Percentiles rank a stretch among this genome's conserved stretches.
Evolutionary conservation across 306 rosid species (phyloP).

Genomic region (Prunus kanzakura): DNA sequence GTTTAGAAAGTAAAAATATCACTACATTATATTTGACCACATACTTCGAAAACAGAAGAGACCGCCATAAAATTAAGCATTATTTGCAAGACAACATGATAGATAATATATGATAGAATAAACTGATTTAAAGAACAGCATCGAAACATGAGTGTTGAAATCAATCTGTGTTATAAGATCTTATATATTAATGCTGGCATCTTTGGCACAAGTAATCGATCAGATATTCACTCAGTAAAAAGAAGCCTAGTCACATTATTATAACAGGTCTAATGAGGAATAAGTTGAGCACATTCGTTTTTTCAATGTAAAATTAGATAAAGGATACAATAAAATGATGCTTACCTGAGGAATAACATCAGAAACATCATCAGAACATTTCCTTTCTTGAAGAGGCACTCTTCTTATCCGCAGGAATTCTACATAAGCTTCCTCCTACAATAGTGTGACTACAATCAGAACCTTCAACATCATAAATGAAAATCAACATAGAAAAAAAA

Average conservation of each 20-base stretch:
- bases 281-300: background rate
- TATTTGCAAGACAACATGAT: background rate
- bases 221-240: background rate
- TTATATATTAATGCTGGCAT: background rate
- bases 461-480: slow-evolving; percentile 9
- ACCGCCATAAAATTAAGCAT: background rate
- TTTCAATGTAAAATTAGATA: background rate
- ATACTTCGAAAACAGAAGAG: background rate
- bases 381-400: slow-evolving; percentile 68
- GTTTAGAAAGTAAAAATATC: background rate
- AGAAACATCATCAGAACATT: slow-evolving; percentile 49
- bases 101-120: background rate
- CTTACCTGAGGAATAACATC: slow-evolving; percentile 78
- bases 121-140: background rate
- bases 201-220: background rate
- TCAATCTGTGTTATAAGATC: background rate
- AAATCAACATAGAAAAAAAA: slow-evolving; percentile 11
- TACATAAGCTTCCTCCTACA: slow-evolving; percentile 83
- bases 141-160: background rate
- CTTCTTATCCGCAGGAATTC: slow-evolving; percentile 73
- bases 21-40: background rate
- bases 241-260: background rate
- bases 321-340: slow-evolving; percentile 4
- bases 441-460: background rate
- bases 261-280: background rate